Evolutionary conservation across 805 yeast species (phyloP).

Genomic region (Candida suzukii): DNA sequence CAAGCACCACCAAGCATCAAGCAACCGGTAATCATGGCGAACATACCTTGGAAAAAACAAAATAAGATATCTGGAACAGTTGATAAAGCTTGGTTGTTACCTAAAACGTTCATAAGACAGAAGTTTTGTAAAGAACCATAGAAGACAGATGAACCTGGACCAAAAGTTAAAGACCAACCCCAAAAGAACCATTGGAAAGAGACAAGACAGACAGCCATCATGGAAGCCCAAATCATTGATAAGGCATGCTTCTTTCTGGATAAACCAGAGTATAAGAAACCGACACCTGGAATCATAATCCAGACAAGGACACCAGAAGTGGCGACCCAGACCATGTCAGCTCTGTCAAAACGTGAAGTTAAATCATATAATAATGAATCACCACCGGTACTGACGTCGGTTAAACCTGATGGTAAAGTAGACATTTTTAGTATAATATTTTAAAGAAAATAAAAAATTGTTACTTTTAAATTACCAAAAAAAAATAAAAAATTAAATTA

Average conservation of each 20-base stretch:
- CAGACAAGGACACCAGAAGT: slow-evolving; percentile 76
- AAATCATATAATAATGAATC: slow-evolving; percentile 67
- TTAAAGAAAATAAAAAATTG: background rate
- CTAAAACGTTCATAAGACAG: slow-evolving; percentile 74
- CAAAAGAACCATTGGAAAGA: slow-evolving; percentile 97
- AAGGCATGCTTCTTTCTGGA: slow-evolving; percentile 95
- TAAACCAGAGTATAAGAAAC: slow-evolving; percentile 85
- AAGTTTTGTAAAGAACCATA: slow-evolving; percentile 80
- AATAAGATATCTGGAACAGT: slow-evolving; percentile 86
- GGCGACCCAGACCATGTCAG: slow-evolving; percentile 83
- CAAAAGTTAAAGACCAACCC: slow-evolving; percentile 90
- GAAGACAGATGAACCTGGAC: slow-evolving; percentile 44
- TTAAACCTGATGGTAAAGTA: slow-evolving; percentile 31
- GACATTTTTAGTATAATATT: slow-evolving; percentile 6
- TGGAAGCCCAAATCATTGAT: slow-evolving; percentile 87
- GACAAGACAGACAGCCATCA: slow-evolving; percentile 79
- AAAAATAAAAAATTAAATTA: too few relatives aligned
- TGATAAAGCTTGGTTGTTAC: slow-evolving; percentile 62
- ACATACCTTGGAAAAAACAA: slow-evolving; percentile 94
- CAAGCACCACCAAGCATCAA: slow-evolving; percentile 97
- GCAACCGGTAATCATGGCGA: slow-evolving; percentile 88
- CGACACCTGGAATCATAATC: slow-evolving; percentile 97
- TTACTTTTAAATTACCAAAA: background rate
- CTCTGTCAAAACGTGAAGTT: slow-evolving; percentile 61
- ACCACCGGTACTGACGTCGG: slow-evolving; percentile 72